These are phyloP conservation scores for Fusarium setosum DNA, from an alignment of 2,329 filamentous ascomycete species.

Conservation along the genomic window DNA sequence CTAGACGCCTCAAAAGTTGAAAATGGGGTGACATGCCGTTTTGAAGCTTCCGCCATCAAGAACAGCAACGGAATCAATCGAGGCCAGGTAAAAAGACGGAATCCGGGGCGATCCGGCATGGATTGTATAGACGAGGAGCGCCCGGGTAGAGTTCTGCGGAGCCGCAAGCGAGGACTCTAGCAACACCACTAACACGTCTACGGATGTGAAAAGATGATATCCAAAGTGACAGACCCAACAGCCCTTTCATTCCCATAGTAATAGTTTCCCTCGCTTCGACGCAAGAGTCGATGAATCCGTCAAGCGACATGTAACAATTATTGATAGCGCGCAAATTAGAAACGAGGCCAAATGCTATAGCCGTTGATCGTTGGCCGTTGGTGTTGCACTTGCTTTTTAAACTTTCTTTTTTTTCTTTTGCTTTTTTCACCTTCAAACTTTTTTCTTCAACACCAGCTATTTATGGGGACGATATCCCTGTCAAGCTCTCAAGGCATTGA, in stretches of 20 bases:
- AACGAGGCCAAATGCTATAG: neutral
- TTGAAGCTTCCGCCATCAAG: neutral
- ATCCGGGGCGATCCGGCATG: constrained; percentile 27
- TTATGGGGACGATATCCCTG: constrained; percentile 17
- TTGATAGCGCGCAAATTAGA: constrained; percentile 18
- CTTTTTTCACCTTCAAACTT: constrained; percentile 8
- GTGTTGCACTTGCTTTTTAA: too few relatives aligned
- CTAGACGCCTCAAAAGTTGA: neutral
- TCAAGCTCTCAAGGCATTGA: constrained; percentile 11
- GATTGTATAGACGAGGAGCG: constrained; percentile 24
- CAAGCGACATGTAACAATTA: constrained; percentile 3
- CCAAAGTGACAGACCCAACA: neutral
- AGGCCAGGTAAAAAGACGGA: neutral
- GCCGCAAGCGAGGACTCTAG: neutral
- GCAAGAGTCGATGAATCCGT: neutral
- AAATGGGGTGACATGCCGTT: constrained; percentile 18
- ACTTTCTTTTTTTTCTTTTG: constrained; percentile 19
- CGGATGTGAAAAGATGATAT: neutral
- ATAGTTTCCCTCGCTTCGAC: constrained; percentile 7
- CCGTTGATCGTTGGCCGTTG: constrained; percentile 1
- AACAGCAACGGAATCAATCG: neutral
- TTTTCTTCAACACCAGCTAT: neutral
- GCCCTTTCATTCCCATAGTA: neutral
- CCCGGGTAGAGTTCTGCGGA: constrained; percentile 16
- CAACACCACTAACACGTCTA: neutral